Conservation (phyloP, 2,329 filamentous ascomycete genomes). For the Monosporascus sp. region DNA sequence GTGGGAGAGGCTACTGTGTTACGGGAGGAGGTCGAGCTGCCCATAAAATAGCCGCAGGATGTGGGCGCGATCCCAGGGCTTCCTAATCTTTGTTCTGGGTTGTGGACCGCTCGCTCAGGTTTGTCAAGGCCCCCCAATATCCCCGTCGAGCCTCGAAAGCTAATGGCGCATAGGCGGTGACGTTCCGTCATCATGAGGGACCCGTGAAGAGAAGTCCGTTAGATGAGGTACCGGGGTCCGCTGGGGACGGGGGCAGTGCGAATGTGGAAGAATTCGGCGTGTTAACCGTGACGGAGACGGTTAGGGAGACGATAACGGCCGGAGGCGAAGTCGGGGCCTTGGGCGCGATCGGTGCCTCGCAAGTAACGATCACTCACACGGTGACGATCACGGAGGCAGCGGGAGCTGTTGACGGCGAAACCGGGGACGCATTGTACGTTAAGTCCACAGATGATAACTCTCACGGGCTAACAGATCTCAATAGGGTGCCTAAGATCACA, state of each 20-base stretch:
- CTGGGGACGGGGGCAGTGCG: neutral
- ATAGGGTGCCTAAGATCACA: neutral
- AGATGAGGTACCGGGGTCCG: neutral
- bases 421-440: neutral
- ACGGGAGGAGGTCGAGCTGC: neutral
- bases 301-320: slow-evolving; percentile 11
- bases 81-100: neutral
- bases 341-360: neutral
- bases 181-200: neutral
- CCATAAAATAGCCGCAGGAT: neutral
- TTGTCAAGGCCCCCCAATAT: neutral
- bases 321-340: neutral
- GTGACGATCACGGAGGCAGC: slow-evolving; percentile 12
- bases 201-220: neutral
- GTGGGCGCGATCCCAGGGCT: neutral
- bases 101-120: neutral
- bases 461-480: neutral
- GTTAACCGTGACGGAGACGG: slow-evolving; percentile 1
- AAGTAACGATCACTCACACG: slow-evolving; percentile 1
- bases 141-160: neutral
- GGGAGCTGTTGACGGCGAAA: slow-evolving; percentile 4
- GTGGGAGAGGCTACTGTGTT: neutral
- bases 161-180: neutral
- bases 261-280: neutral
- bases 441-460: neutral